A percentile compares a stretch with the other conserved stretches of the same genome.
These are phyloP conservation scores for Aspergillus candidus DNA, from an alignment of 2,329 filamentous ascomycete genomes.

Conservation along the genomic window DNA sequence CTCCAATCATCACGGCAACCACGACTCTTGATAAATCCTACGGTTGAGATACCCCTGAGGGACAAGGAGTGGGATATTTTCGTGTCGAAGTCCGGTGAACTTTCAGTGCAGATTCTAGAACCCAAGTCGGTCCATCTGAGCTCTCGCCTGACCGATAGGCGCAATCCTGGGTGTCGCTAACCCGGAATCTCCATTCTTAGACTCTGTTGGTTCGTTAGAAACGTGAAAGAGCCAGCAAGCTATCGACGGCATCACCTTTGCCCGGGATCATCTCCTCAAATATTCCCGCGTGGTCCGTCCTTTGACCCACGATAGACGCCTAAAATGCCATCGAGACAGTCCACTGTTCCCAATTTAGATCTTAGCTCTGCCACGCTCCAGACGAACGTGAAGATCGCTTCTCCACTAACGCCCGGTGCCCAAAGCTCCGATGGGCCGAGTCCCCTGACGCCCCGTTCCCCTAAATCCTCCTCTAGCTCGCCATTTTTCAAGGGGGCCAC, in stretches of 20 bases:
- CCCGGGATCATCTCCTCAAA: no score
- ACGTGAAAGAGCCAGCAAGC: no score
- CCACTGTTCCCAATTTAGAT: slow-evolving; percentile 33
- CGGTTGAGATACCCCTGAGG: background rate
- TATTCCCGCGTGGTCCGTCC: background rate
- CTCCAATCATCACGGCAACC: slow-evolving; percentile 12
- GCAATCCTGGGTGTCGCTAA: no score
- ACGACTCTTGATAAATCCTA: background rate
- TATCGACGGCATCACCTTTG: no score
- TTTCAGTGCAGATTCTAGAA: no score
- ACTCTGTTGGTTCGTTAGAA: no score
- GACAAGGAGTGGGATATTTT: no score
- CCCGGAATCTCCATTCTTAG: no score
- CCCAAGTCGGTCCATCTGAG: no score
- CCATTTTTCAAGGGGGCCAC: slow-evolving; percentile 34
- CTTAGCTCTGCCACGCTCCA: slow-evolving; percentile 29
- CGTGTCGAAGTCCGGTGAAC: no score
- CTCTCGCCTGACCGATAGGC: no score
- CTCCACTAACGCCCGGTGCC: slow-evolving; percentile 30
- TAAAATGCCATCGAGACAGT: slow-evolving; percentile 35
- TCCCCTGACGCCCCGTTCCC: slow-evolving; percentile 34
- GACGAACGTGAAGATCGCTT: slow-evolving; percentile 23
- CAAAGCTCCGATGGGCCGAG: slow-evolving; percentile 32
- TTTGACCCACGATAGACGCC: slow-evolving; percentile 11
- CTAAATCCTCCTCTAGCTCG: slow-evolving; percentile 33